Evolutionary conservation across 805 yeast genomes (phyloP), one percentile per base, ranked within the genome.

Genomic region (Barnettozyma botsteinii): DNA sequence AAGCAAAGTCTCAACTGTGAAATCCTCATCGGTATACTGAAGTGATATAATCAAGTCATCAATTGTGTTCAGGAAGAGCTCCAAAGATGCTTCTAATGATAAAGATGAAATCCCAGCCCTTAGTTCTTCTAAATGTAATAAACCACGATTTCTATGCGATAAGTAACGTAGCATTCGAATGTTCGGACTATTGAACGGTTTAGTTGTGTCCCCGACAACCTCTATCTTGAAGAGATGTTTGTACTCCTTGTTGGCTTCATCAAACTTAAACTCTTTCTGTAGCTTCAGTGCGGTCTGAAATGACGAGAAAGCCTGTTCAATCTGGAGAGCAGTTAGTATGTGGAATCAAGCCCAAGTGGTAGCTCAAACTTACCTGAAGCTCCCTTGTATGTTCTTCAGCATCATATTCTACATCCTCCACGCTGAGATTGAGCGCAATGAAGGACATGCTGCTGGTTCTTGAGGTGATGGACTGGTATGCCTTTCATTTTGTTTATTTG

Each of bases 381-480:
- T 93, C 99, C 35, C 96, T 68, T 1, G 97, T 83, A 53, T 88
- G 95, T 48, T 87, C 91, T 48, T 89, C 96, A 25, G 81, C 83
- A 47, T 85, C 91, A 26, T 75, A 66, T 15, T 62, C 62, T 5
- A 73, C 62, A 37, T 83, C 85, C 54, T 85, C 94, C 41, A 83
- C 91, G 30, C 74, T 74, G 33, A 81, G 63, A 53, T 91, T 91
- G 32, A 89, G 69, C 2, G 98, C 95, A 24, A 80, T 71, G 59
- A 91, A 89, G 2, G 79, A 66, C 18, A 89, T 81, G 4, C 14
- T 18, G 24, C 4, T 13, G 19, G 15, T 20, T 18, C 10, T n/a
- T 26, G 20, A 13, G 8, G 81, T n/a, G n/a, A n/a, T n/a, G n/a
- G n/a, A n/a, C n/a, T n/a, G n/a, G n/a, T n/a, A n/a, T n/a, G n/a